phyloP scores from a whole-genome alignment of 2,329 filamentous ascomycete genomes.

The Xylaria multiplex region DNA sequence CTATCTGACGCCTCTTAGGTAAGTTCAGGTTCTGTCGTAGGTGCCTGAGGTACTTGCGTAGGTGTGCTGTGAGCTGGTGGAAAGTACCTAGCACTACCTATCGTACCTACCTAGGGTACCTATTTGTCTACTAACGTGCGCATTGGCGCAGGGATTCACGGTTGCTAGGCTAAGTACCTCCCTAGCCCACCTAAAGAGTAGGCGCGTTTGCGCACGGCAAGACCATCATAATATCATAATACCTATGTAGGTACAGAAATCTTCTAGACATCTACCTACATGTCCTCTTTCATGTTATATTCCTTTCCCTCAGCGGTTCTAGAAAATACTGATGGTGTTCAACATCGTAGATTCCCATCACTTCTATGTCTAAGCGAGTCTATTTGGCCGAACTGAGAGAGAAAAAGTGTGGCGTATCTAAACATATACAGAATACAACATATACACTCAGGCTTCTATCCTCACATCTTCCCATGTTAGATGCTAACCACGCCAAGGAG shows the following conservation, averaged over 20 bases:
- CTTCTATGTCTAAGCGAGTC: neutral
- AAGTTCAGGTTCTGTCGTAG: no score
- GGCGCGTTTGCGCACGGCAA: constrained; percentile 13
- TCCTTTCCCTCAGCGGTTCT: neutral
- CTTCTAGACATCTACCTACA: neutral
- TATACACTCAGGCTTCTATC: neutral
- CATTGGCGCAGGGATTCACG: constrained; percentile 30
- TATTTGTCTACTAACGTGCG: neutral
- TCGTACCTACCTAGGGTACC: neutral
- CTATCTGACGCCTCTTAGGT: no score
- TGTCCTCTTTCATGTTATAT: neutral
- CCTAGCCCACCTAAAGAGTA: neutral
- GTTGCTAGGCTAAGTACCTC: neutral
- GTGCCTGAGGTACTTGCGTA: no score
- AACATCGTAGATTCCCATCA: constrained; percentile 1
- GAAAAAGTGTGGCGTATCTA: constrained; percentile 3
- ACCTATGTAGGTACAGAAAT: neutral
- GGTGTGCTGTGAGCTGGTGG: no score
- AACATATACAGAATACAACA: constrained; percentile 3
- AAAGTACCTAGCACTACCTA: no score
- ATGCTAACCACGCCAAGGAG: neutral
- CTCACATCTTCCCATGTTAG: neutral
- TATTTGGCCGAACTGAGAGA: neutral
- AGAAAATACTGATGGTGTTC: neutral
- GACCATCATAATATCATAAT: neutral